Evolutionary conservation across 257 asterid species (phyloP).

Genomic region (Salvia hispanica): DNA sequence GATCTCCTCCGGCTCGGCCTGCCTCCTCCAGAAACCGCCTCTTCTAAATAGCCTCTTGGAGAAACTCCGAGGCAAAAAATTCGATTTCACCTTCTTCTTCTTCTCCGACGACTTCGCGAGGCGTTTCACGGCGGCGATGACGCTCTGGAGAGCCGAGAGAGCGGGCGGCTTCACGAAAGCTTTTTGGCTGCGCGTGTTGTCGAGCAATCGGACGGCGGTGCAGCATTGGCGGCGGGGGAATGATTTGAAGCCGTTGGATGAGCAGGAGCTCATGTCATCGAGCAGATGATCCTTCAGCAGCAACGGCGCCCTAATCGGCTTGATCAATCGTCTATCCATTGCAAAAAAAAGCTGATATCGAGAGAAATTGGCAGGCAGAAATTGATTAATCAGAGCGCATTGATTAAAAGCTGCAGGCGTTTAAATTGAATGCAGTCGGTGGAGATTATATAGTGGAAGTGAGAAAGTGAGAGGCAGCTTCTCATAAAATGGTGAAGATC

Average conservation of each 20-base stretch:
- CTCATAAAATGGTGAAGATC: constrained; percentile 64
- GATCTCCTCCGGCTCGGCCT: constrained; percentile 51
- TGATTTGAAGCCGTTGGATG: constrained; percentile 62
- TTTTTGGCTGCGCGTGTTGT: constrained; percentile 12
- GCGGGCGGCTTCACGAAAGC: constrained; percentile 25
- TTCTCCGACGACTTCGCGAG: constrained; percentile 36
- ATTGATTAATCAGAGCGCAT: constrained; percentile 30
- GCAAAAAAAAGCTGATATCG: not conserved
- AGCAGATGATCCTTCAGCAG: constrained; percentile 47
- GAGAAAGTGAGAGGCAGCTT: constrained; percentile 60
- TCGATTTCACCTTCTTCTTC: constrained; percentile 8
- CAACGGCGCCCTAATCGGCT: constrained; percentile 32
- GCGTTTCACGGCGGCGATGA: constrained; percentile 62
- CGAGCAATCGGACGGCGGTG: constrained; percentile 43
- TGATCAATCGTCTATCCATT: constrained; percentile 43
- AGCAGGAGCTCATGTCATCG: constrained; percentile 58
- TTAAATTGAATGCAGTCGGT: constrained; percentile 14
- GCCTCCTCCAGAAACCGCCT: constrained; percentile 59
- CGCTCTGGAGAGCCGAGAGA: constrained; percentile 54
- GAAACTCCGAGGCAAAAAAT: constrained; percentile 48
- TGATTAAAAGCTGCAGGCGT: constrained; percentile 25
- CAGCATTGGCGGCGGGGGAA: constrained; percentile 57
- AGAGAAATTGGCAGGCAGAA: not conserved
- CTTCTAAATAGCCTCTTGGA: constrained; percentile 50
- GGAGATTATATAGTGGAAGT: constrained; percentile 23